These are phyloP conservation scores for Fomitopsis palustris DNA, from an alignment of 1,284 basidiomycete genomes.

Conservation along the genomic window DNA sequence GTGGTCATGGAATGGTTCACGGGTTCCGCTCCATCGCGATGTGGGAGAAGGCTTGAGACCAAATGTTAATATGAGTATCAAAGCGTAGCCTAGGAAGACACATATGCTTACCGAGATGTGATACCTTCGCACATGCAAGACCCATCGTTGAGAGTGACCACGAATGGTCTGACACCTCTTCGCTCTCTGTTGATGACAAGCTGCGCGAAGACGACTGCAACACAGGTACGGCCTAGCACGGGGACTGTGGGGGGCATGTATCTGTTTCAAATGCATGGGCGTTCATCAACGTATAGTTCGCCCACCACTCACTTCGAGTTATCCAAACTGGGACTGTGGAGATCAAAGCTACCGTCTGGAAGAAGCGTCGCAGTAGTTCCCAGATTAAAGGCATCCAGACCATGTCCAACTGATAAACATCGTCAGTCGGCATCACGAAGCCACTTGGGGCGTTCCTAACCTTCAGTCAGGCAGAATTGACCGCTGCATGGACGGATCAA, in stretches of 20 bases:
- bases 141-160: constrained; percentile 23
- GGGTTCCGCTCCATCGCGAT: constrained; percentile 29
- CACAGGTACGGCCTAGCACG: constrained; percentile 18
- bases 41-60: constrained; percentile 29
- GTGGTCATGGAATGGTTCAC: constrained; percentile 35
- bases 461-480: constrained; percentile 33
- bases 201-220: constrained; percentile 28
- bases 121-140: constrained; percentile 17
- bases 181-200: constrained; percentile 22
- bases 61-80: background rate
- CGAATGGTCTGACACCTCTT: constrained; percentile 26
- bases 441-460: too few species aligned
- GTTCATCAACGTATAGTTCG: background rate
- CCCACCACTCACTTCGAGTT: constrained; percentile 15
- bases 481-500: constrained; percentile 18
- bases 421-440: too few species aligned
- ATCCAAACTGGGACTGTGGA: constrained; percentile 26
- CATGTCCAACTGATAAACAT: constrained; percentile 25
- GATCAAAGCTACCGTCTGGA: constrained; percentile 24
- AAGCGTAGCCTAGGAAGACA: background rate
- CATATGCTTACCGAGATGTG: constrained; percentile 4
- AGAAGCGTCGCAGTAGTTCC: constrained; percentile 33
- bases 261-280: constrained; percentile 19
- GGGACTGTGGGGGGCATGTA: constrained; percentile 38
- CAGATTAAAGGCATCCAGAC: constrained; percentile 32